Evolutionary conservation across 192 early-diverging fungal genomes (phyloP).

Genomic region (Linnemannia schmuckeri): DNA sequence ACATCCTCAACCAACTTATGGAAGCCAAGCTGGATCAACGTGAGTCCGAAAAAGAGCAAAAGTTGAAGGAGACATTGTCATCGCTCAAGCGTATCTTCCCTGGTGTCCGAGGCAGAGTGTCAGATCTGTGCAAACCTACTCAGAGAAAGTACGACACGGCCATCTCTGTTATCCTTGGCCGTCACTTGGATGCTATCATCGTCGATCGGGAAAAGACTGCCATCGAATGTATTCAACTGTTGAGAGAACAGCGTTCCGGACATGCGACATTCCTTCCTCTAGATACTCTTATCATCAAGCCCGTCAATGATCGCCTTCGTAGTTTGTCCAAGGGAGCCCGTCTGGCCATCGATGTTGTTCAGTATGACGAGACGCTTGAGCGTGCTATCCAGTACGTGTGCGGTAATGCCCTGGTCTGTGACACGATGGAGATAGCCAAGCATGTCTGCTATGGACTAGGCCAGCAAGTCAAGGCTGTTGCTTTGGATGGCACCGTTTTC

Average conservation of each 20-base stretch:
- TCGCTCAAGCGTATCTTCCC: slow-evolving; percentile 88
- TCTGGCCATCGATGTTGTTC: slow-evolving; percentile 94
- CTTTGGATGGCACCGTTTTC: slow-evolving; percentile 94
- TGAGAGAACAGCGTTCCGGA: slow-evolving; percentile 92
- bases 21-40: slow-evolving; percentile 86
- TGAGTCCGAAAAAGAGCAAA: slow-evolving; percentile 85
- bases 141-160: slow-evolving; percentile 93
- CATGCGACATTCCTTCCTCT: slow-evolving; percentile 96
- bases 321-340: slow-evolving; percentile 84
- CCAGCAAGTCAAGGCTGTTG: slow-evolving; percentile 91
- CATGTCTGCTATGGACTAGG: slow-evolving; percentile 86
- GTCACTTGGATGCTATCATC: slow-evolving; percentile 94
- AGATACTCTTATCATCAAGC: slow-evolving; percentile 80
- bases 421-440: slow-evolving; percentile 86
- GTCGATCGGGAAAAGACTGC: slow-evolving; percentile 94
- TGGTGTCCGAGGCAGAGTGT: slow-evolving; percentile 90
- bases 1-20: slow-evolving; percentile 79
- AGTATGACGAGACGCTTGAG: slow-evolving; percentile 84
- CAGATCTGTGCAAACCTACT: slow-evolving; percentile 92
- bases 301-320: slow-evolving; percentile 86
- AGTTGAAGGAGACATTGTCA: slow-evolving; percentile 81
- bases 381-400: slow-evolving; percentile 91
- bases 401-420: slow-evolving; percentile 93
- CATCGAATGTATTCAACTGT: slow-evolving; percentile 93
- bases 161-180: slow-evolving; percentile 88